Evolutionary conservation across 352 stramenopile genomes (phyloP).

Genomic region (Lagenidium giganteum): DNA sequence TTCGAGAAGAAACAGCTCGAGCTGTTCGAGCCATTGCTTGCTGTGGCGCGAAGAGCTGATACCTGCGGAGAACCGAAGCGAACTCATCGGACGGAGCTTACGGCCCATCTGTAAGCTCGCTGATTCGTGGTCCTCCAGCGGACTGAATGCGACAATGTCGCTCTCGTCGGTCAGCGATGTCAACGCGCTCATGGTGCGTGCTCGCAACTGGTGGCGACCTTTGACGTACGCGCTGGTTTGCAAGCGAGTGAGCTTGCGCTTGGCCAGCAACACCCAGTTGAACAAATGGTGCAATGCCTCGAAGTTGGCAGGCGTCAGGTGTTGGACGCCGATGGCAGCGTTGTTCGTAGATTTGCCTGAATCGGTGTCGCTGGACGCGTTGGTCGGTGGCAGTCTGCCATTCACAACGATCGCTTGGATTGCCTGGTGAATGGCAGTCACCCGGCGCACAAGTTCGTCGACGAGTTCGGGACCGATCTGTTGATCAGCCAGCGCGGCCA

Average conservation of each 20-base stretch:
- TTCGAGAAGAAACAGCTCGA: constrained; percentile 65
- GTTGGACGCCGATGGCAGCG: constrained; percentile 8
- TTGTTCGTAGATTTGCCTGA: not conserved
- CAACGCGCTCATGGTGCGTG: constrained; percentile 41
- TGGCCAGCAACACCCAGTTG: constrained; percentile 77
- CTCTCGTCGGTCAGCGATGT: constrained; percentile 30
- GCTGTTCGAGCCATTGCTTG: constrained; percentile 57
- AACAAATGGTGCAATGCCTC: constrained; percentile 68
- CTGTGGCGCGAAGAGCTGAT: constrained; percentile 50
- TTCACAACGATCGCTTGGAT: constrained; percentile 41
- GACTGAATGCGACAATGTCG: constrained; percentile 7
- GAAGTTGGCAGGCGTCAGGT: constrained; percentile 57
- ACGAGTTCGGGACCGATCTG: constrained; percentile 35
- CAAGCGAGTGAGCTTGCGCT: constrained; percentile 60
- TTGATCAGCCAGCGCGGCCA: constrained; percentile 46
- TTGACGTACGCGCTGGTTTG: constrained; percentile 30
- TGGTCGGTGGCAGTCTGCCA: constrained; percentile 31
- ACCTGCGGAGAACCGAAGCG: constrained; percentile 68
- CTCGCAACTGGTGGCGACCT: constrained; percentile 14
- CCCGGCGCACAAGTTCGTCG: constrained; percentile 49
- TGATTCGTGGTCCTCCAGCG: constrained; percentile 12
- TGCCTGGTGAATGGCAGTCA: constrained; percentile 40
- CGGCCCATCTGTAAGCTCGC: constrained; percentile 62
- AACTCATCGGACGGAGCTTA: constrained; percentile 75
- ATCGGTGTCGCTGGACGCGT: constrained; percentile 11